Conservation (phyloP, 78 protist genomes). For the Dictyostelium capitatum region DNA sequence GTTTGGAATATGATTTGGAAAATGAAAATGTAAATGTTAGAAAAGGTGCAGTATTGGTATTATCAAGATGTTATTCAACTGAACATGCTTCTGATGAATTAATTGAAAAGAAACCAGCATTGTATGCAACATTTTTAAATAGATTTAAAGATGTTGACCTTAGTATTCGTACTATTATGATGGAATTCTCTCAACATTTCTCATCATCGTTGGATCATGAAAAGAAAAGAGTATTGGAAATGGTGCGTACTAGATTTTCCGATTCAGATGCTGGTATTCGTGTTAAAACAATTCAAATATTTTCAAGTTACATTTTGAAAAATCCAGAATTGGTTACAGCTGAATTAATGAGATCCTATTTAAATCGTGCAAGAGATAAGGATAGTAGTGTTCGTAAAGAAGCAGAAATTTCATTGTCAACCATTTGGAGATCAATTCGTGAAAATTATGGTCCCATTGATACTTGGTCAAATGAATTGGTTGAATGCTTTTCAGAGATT, state of each 20-base stretch:
- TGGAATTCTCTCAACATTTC: constrained; percentile 41
- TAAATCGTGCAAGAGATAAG: constrained; percentile 43
- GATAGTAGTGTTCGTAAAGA: constrained; percentile 45
- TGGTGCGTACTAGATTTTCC: constrained; percentile 5
- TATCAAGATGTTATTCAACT: neutral
- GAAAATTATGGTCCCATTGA: constrained; percentile 18
- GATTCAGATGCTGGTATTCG: constrained; percentile 52
- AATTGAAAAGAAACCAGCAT: neutral
- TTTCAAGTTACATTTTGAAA: neutral
- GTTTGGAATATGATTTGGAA: constrained; percentile 13
- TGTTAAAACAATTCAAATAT: neutral
- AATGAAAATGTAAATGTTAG: neutral
- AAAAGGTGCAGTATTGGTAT: neutral
- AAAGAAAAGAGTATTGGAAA: neutral
- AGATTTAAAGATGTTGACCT: constrained; percentile 40
- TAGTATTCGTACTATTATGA: constrained; percentile 28
- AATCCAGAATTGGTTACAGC: neutral
- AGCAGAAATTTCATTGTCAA: constrained; percentile 31
- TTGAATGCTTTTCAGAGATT: constrained; percentile 27
- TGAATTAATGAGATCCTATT: constrained; percentile 17
- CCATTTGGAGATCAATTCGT: constrained; percentile 24
- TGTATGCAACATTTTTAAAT: constrained; percentile 39
- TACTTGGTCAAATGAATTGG: constrained; percentile 2
- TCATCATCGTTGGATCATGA: neutral
- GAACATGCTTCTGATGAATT: constrained; percentile 5